Evolutionary conservation across 768 basidiomycete genomes (phyloP).

Genomic region (Termitomyces sp.): DNA sequence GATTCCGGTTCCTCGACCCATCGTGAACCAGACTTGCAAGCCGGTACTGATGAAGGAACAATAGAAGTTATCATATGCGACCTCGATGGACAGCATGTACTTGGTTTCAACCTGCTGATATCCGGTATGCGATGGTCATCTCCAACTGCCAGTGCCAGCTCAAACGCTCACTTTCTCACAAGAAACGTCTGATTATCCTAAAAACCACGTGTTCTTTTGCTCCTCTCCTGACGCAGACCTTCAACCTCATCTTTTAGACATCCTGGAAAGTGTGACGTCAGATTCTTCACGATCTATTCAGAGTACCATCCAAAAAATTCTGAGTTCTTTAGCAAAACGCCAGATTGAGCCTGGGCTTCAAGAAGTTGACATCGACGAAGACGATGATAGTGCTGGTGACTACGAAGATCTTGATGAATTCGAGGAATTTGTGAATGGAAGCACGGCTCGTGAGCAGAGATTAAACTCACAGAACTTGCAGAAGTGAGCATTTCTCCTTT

Average conservation of each 20-base stretch:
- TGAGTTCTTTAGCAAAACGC: constrained; percentile 27
- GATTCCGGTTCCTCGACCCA: background rate
- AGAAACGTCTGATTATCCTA: constrained; percentile 71
- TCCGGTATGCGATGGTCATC: constrained; percentile 35
- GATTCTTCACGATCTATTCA: constrained; percentile 39
- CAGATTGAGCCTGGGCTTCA: constrained; percentile 4
- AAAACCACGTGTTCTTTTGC: constrained; percentile 52
- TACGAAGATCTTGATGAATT: constrained; percentile 35
- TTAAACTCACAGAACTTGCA: constrained; percentile 26
- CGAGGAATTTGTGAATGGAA: constrained; percentile 13
- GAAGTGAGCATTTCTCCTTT: constrained; percentile 20
- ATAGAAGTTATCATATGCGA: constrained; percentile 46
- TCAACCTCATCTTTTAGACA: constrained; percentile 32
- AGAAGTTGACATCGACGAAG: constrained; percentile 29
- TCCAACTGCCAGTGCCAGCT: no score
- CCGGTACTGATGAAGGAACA: constrained; percentile 65
- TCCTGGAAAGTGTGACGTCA: constrained; percentile 43
- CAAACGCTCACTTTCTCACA: background rate
- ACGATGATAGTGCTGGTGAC: constrained; percentile 33
- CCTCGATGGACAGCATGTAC: constrained; percentile 27
- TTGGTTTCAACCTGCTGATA: constrained; percentile 41
- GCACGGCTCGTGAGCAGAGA: constrained; percentile 15
- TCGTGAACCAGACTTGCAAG: constrained; percentile 35
- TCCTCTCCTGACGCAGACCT: constrained; percentile 47
- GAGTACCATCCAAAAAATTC: constrained; percentile 40